phyloP scores from a whole-genome alignment of 2,329 filamentous ascomycete species.

The Fusarium nurragi region DNA sequence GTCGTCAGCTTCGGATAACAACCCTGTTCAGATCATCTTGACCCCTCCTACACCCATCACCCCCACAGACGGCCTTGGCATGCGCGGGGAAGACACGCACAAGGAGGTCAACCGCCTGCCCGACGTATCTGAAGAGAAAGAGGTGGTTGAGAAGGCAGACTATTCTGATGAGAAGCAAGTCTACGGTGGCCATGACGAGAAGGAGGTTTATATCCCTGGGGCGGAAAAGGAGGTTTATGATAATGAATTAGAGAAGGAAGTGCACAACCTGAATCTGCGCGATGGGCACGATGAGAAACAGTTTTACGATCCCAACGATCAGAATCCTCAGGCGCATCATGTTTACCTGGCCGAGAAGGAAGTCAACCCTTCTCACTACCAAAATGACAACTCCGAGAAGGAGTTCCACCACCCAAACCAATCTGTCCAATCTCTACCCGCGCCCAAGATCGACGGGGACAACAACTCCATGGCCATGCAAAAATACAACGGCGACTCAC shows the following conservation, averaged over 20 bases:
- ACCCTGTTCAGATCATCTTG: conserved; percentile 27
- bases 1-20: background rate
- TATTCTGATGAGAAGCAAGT: conserved; percentile 11
- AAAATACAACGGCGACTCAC: background rate
- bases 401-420: background rate
- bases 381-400: background rate
- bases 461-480: background rate
- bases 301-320: background rate
- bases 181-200: background rate
- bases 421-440: background rate
- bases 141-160: conserved; percentile 1
- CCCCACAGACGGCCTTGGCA: background rate
- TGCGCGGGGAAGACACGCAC: conserved; percentile 11
- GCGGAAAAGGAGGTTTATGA: conserved; percentile 15
- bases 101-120: conserved; percentile 19
- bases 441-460: background rate
- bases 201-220: background rate
- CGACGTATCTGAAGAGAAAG: conserved; percentile 25
- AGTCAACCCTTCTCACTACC: background rate
- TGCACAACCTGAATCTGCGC: conserved; percentile 2
- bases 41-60: conserved; percentile 32
- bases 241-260: background rate
- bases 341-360: background rate
- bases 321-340: background rate
- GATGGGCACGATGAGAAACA: conserved; percentile 17